Evolutionary conservation across 2,329 filamentous ascomycete genomes (phyloP).

Genomic region (Exophiala calicioides): DNA sequence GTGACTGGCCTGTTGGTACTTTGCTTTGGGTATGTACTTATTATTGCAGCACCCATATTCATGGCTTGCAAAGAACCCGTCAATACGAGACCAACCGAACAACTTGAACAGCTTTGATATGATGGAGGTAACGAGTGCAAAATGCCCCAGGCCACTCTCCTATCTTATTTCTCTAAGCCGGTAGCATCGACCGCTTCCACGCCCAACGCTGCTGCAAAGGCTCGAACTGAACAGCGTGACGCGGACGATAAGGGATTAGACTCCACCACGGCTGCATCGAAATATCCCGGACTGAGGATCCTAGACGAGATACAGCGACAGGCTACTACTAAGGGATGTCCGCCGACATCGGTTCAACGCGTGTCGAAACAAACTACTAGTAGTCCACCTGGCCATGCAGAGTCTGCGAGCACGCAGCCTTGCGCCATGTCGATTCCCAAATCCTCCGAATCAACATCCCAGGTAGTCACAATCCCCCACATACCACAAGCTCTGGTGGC

Average conservation of each 20-base stretch:
- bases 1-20: no score
- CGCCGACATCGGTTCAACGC: no score
- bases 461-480: constrained; percentile 33
- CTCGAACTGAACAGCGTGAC: neutral
- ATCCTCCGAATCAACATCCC: neutral
- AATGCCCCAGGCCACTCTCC: constrained; percentile 25
- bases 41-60: no score
- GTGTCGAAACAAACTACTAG: no score
- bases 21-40: no score
- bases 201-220: neutral
- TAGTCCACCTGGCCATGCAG: neutral
- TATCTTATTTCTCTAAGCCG: constrained; percentile 23
- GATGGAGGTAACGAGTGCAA: neutral
- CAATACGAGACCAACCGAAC: no score
- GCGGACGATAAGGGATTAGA: neutral
- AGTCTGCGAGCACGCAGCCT: neutral
- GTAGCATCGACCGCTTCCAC: constrained; percentile 8
- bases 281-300: no score
- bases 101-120: no score
- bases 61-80: no score
- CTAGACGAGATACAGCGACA: no score
- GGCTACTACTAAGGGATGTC: no score
- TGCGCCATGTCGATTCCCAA: neutral
- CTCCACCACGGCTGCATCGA: no score
- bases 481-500: constrained; percentile 55